A percentile compares a stretch with the other conserved stretches of the same genome.
Evolutionary conservation across 163 green algal species (phyloP).

Genomic region (Chloromonas sp.): DNA sequence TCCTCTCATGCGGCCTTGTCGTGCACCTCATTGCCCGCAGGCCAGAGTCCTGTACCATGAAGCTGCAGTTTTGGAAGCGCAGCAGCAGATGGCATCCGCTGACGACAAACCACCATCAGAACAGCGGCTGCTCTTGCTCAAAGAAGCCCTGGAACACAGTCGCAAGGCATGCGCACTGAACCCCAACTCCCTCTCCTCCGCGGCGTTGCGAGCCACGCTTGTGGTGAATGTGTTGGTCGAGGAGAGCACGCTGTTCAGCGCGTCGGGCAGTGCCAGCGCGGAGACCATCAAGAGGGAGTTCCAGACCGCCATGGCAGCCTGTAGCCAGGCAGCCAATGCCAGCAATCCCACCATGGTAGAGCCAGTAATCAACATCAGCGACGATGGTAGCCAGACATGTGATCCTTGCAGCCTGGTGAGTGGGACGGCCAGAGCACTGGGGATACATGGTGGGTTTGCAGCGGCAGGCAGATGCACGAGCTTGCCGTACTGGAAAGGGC

Average conservation of each 20-base stretch:
- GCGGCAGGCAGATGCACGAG: too few relatives aligned
- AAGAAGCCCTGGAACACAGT: constrained; percentile 31
- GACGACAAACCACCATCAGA: too few relatives aligned
- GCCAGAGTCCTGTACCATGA: constrained; percentile 62
- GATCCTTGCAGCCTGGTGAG: constrained; percentile 62
- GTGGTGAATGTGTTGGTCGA: constrained; percentile 60
- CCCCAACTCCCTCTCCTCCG: constrained; percentile 42
- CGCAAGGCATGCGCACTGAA: constrained; percentile 28
- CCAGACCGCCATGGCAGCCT: constrained; percentile 39
- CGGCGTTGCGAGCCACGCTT: constrained; percentile 51
- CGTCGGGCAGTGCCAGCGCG: not conserved
- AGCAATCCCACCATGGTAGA: constrained; percentile 34
- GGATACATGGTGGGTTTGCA: too few relatives aligned
- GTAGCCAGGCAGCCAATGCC: constrained; percentile 32
- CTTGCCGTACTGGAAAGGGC: too few relatives aligned
- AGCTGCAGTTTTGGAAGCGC: constrained; percentile 33
- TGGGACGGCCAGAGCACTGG: not conserved
- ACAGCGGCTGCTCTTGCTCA: constrained; percentile 34
- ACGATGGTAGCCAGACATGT: constrained; percentile 41
- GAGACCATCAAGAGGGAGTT: constrained; percentile 48
- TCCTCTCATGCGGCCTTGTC: not conserved
- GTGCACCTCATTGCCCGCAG: constrained; percentile 13
- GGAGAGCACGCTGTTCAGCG: constrained; percentile 16
- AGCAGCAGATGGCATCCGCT: constrained; percentile 7
- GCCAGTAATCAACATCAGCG: constrained; percentile 52